These are phyloP conservation scores for Monilinia fructicola DNA, from an alignment of 2,329 filamentous ascomycete species.

Conservation along the genomic window DNA sequence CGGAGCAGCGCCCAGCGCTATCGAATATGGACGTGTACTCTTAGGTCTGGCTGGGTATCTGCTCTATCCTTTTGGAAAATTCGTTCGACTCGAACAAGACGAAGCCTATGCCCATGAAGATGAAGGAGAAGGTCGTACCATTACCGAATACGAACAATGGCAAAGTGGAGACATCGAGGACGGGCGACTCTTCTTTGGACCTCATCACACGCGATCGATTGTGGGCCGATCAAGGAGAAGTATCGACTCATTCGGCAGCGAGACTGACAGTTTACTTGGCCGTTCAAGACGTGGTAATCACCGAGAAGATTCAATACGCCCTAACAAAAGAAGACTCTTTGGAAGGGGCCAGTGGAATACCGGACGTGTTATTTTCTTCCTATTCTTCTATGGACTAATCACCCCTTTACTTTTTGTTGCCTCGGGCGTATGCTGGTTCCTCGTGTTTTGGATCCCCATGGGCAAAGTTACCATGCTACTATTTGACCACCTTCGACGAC, in stretches of 20 bases:
- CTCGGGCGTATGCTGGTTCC: slow-evolving; percentile 87
- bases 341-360: slow-evolving; percentile 95
- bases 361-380: slow-evolving; percentile 91
- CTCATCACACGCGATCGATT: slow-evolving; percentile 69
- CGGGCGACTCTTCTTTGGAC: slow-evolving; percentile 92
- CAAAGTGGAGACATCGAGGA: slow-evolving; percentile 96
- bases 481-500: slow-evolving; percentile 86
- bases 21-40: slow-evolving; percentile 82
- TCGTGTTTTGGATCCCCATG: slow-evolving; percentile 99
- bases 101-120: slow-evolving; percentile 94
- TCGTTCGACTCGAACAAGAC: slow-evolving; percentile 88
- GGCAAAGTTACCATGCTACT: slow-evolving; percentile 89
- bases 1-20: slow-evolving; percentile 73
- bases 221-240: slow-evolving; percentile 84
- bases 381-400: slow-evolving; percentile 92
- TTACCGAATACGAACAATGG: slow-evolving; percentile 99
- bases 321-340: slow-evolving; percentile 81
- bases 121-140: slow-evolving; percentile 90
- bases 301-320: slow-evolving; percentile 44
- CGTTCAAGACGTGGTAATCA: slow-evolving; percentile 54
- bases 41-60: slow-evolving; percentile 83
- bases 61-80: slow-evolving; percentile 95
- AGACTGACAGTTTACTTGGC: slow-evolving; percentile 86
- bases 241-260: slow-evolving; percentile 74
- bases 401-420: slow-evolving; percentile 83